Conservation (phyloP, 2,329 filamentous ascomycete genomes). For the Clonostachys byssicola region DNA sequence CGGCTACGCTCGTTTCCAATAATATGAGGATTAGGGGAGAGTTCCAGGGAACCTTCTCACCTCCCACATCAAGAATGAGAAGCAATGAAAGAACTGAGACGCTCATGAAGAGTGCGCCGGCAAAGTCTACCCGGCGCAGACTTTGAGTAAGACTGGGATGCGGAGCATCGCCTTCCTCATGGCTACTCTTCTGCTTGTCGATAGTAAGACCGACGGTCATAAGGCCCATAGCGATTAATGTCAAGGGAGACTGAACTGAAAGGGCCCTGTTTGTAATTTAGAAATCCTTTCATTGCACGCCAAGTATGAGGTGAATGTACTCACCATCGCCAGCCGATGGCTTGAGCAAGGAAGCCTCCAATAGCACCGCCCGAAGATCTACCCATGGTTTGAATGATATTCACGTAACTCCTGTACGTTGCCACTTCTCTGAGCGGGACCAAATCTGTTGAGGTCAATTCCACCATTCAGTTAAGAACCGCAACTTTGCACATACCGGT, state of each 20-base stretch:
- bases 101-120: slow-evolving; percentile 64
- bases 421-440: slow-evolving; percentile 66
- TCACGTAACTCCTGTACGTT: slow-evolving; percentile 69
- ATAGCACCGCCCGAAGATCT: slow-evolving; percentile 65
- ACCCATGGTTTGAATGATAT: slow-evolving; percentile 68
- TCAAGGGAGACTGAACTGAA: slow-evolving; percentile 64
- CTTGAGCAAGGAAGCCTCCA: slow-evolving; percentile 68
- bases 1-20: slow-evolving; percentile 23
- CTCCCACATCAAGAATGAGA: slow-evolving; percentile 62
- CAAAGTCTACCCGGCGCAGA: slow-evolving; percentile 66
- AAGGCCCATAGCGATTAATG: slow-evolving; percentile 57
- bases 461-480: slow-evolving; percentile 6
- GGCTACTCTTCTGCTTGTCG: slow-evolving; percentile 31
- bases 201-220: slow-evolving; percentile 61
- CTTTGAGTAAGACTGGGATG: slow-evolving; percentile 33
- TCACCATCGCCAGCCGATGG: slow-evolving; percentile 70
- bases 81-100: slow-evolving; percentile 62
- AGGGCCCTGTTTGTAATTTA: slow-evolving; percentile 38
- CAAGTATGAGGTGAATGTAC: too few relatives aligned
- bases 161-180: slow-evolving; percentile 30
- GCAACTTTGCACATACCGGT: slow-evolving; percentile 13
- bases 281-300: too few relatives aligned
- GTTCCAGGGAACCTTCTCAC: slow-evolving; percentile 68
- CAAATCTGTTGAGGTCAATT: slow-evolving; percentile 55
- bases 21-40: slow-evolving; percentile 55